phyloP scores from a whole-genome alignment of 441 rosid genomes.

The Erodium texanum region DNA sequence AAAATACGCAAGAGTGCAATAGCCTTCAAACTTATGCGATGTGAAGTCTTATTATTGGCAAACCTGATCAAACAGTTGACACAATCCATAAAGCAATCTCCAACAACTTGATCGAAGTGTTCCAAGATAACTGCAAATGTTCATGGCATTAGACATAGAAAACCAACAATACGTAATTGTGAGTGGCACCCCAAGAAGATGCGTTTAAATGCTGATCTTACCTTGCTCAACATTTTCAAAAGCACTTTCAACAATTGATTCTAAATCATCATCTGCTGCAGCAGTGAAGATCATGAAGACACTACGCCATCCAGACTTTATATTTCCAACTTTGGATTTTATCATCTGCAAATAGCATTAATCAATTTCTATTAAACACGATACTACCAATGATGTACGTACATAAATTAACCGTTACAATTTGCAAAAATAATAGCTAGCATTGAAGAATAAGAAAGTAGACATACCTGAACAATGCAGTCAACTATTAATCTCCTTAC shows the following conservation, averaged over 20 bases:
- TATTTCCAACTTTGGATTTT: conserved; percentile 96
- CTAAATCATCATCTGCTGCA: conserved; percentile 91
- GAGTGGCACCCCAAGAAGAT: conserved; percentile 12
- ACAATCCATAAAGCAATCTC: conserved; percentile 99
- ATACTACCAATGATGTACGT: neutral
- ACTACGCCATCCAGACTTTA: conserved; percentile 99
- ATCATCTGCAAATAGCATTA: conserved; percentile 64
- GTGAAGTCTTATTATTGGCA: conserved; percentile 90
- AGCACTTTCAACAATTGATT: conserved; percentile 93
- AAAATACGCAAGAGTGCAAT: conserved; percentile 98
- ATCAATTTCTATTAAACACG: conserved; percentile 4
- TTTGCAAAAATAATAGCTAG: neutral
- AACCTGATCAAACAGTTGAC: conserved; percentile 98
- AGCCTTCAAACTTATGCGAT: conserved; percentile 96
- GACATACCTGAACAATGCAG: conserved; percentile 90
- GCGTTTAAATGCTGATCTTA: conserved; percentile 23
- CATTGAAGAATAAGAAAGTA: conserved; percentile 17
- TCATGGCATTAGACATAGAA: conserved; percentile 25
- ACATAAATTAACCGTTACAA: neutral
- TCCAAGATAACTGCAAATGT: conserved; percentile 86
- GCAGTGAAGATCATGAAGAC: conserved; percentile 98
- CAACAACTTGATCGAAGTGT: conserved; percentile 98
- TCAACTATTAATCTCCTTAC: conserved; percentile 90
- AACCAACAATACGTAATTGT: conserved; percentile 6
- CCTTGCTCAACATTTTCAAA: conserved; percentile 99